Conservation (phyloP, 306 rosid species). For the Fagus crenata region DNA sequence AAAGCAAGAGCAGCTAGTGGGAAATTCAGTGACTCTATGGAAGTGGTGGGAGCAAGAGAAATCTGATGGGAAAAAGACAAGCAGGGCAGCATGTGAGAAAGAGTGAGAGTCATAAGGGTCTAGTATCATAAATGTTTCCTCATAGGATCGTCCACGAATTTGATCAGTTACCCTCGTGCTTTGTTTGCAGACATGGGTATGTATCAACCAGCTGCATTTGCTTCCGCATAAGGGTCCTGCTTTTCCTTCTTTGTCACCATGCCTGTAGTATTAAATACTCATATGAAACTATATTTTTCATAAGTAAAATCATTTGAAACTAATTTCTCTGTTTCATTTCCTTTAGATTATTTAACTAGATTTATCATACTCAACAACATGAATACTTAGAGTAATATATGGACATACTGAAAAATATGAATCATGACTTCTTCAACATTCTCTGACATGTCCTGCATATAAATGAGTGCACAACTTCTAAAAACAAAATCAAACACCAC, state of each 20-base stretch:
- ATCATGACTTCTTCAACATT: slow-evolving; percentile 9
- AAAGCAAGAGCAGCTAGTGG: no score
- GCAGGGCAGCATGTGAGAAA: no score
- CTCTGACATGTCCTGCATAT: not conserved
- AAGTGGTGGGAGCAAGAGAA: no score
- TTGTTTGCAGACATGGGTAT: slow-evolving; percentile 48
- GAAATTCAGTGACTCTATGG: no score
- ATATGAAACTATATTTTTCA: not conserved
- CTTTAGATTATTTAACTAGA: slow-evolving; percentile 1
- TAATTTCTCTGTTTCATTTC: slow-evolving; percentile 20
- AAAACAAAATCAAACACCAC: not conserved
- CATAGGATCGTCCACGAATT: no score
- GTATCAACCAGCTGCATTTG: slow-evolving; percentile 38
- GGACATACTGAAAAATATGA: slow-evolving; percentile 12
- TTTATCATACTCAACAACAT: not conserved
- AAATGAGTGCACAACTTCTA: not conserved
- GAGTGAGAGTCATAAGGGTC: no score
- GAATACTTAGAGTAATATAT: not conserved
- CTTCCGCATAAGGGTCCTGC: slow-evolving; percentile 33
- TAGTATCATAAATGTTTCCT: no score
- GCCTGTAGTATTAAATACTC: slow-evolving; percentile 36
- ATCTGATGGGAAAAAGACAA: no score
- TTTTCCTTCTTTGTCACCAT: slow-evolving; percentile 25
- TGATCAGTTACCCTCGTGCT: slow-evolving; percentile 26
- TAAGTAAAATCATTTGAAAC: not conserved